Conservation (phyloP, 345 rosid species). For the Eucalyptus regnans region DNA sequence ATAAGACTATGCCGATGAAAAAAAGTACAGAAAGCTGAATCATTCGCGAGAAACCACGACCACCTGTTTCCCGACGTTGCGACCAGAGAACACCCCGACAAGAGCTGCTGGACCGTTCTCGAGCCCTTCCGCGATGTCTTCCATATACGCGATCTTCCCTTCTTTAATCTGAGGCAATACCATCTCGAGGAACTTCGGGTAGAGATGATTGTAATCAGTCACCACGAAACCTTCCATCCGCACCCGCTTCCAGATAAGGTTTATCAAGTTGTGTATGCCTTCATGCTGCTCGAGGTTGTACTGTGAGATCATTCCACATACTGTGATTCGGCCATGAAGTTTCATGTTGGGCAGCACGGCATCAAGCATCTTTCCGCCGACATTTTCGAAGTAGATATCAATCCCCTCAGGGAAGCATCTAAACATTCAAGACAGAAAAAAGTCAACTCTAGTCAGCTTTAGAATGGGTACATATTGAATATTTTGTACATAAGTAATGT, state of each 20-base stretch:
- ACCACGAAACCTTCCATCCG: conserved; percentile 13
- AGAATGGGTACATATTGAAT: not conserved
- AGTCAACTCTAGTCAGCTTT: not conserved
- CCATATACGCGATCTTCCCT: conserved; percentile 5
- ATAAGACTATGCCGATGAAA: not conserved
- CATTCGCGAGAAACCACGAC: conserved; percentile 8
- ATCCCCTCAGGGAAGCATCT: not conserved
- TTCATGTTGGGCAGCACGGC: conserved; percentile 9
- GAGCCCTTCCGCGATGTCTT: conserved; percentile 14
- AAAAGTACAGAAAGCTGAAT: not conserved
- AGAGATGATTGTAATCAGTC: not conserved
- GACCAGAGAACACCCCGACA: conserved; percentile 7
- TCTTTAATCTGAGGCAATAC: conserved; percentile 7
- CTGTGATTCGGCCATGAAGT: conserved; percentile 2
- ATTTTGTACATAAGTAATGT: not conserved
- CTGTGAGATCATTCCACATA: conserved; percentile 14
- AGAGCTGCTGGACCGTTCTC: conserved; percentile 7
- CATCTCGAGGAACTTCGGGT: conserved; percentile 1
- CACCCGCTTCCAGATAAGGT: not conserved
- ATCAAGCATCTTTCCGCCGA: conserved; percentile 7
- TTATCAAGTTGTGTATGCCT: conserved; percentile 6
- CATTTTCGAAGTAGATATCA: not conserved
- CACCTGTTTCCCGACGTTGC: conserved; percentile 14
- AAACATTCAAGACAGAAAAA: not conserved
- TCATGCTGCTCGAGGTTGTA: conserved; percentile 6